Conservation (phyloP, 441 rosid species). For the Brassica balearica region DNA sequence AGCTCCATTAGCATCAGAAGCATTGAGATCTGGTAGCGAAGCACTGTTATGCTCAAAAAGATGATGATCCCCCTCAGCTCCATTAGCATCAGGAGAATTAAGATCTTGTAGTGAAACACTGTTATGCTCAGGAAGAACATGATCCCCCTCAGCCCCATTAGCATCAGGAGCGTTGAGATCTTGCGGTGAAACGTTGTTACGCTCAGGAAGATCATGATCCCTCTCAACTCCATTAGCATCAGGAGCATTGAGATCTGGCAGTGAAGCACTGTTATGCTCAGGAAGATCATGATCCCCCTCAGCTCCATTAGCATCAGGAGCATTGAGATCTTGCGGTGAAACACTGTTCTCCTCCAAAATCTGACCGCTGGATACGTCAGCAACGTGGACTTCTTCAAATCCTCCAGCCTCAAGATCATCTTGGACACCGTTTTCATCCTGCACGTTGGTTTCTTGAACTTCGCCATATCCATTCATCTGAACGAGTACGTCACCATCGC, state of each 20-base stretch:
- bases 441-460: constrained; percentile 38
- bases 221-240: constrained; percentile 33
- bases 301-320: too few species aligned
- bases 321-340: too few species aligned
- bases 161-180: not conserved
- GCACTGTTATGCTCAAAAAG: not conserved
- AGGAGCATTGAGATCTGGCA: constrained; percentile 36
- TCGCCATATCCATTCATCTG: constrained; percentile 25
- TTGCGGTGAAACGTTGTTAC: constrained; percentile 22
- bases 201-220: constrained; percentile 26
- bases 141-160: constrained; percentile 41
- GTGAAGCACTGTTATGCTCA: not conserved
- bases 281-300: too few species aligned
- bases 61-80: constrained; percentile 39
- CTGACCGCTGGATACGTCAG: constrained; percentile 43
- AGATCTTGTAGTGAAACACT: constrained; percentile 23
- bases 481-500: not conserved
- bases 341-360: constrained; percentile 29
- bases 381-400: constrained; percentile 51
- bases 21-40: too few species aligned
- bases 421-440: constrained; percentile 40
- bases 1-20: too few species aligned
- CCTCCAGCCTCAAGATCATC: constrained; percentile 42
- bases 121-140: not conserved
- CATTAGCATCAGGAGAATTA: constrained; percentile 32